Evolutionary conservation across 2,329 filamentous ascomycete species (phyloP).

Genomic region (Xylariaceae sp.): DNA sequence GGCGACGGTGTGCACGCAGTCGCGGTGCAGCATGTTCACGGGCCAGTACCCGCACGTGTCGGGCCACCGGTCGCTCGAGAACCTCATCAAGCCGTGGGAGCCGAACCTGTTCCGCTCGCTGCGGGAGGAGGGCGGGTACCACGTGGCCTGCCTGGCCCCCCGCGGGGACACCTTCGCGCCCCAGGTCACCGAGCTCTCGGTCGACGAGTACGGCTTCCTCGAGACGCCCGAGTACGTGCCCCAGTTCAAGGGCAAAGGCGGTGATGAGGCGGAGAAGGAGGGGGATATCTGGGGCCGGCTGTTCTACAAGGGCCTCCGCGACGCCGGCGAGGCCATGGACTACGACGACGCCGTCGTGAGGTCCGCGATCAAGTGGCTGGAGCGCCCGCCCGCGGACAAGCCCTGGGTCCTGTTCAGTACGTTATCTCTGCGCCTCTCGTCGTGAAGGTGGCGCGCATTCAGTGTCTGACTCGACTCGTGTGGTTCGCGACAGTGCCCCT

Average conservation of each 20-base stretch:
- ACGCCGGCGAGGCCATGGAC: slow-evolving; percentile 29
- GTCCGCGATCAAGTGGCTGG: slow-evolving; percentile 35
- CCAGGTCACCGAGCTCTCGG: slow-evolving; percentile 34
- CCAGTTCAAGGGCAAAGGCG: slow-evolving; percentile 21
- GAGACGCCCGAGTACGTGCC: slow-evolving; percentile 21
- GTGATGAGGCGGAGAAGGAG: slow-evolving; percentile 12
- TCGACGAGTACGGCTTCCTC: slow-evolving; percentile 38
- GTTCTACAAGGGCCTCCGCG: slow-evolving; percentile 34
- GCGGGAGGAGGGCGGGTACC: slow-evolving; percentile 37
- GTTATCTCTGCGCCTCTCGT: too few species aligned
- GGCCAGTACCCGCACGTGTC: slow-evolving; percentile 37
- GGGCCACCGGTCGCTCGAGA: slow-evolving; percentile 37
- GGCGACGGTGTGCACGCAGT: slow-evolving; percentile 39
- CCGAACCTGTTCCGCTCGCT: slow-evolving; percentile 37
- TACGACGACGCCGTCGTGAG: slow-evolving; percentile 37
- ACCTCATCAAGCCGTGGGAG: slow-evolving; percentile 41
- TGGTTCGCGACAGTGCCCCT: too few species aligned
- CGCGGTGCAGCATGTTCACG: slow-evolving; percentile 39
- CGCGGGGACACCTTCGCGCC: slow-evolving; percentile 35
- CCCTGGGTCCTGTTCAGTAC: slow-evolving; percentile 37
- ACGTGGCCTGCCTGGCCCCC: slow-evolving; percentile 37
- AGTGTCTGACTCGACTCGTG: too few species aligned
- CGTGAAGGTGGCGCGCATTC: not conserved
- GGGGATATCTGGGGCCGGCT: slow-evolving; percentile 32
- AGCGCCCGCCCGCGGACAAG: slow-evolving; percentile 31